These are phyloP conservation scores for Aspergillus sclerotioniger DNA, from an alignment of 495 filamentous ascomycete genomes.

Conservation along the genomic window DNA sequence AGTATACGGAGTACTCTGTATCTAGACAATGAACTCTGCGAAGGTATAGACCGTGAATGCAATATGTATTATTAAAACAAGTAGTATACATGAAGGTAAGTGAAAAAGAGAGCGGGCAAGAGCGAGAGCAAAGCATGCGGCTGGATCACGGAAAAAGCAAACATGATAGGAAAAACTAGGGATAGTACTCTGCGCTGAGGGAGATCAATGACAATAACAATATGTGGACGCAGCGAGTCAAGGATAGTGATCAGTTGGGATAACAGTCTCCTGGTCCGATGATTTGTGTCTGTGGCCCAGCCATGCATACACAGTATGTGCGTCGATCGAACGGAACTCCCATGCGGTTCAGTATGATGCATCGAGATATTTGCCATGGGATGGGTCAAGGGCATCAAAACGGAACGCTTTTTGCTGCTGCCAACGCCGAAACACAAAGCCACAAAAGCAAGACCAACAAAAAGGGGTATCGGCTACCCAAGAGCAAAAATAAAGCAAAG, in stretches of 20 bases:
- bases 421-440: constrained; percentile 13
- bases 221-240: neutral
- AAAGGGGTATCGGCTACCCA: constrained; percentile 1
- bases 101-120: neutral
- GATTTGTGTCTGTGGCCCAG: constrained; percentile 21
- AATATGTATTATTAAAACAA: no score
- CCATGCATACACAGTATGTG: constrained; percentile 19
- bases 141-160: constrained; percentile 6
- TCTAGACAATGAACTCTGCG: no score
- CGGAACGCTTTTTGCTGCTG: constrained; percentile 17
- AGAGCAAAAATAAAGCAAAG: constrained; percentile 10
- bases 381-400: constrained; percentile 1
- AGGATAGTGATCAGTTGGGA: neutral
- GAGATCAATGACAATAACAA: neutral
- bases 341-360: constrained; percentile 4
- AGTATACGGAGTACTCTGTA: no score
- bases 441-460: constrained; percentile 8
- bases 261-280: neutral
- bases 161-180: neutral
- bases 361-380: constrained; percentile 9
- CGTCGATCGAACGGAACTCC: constrained; percentile 2
- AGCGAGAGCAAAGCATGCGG: neutral
- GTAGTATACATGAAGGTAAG: no score
- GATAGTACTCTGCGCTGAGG: constrained; percentile 14
- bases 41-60: no score